phyloP scores from a whole-genome alignment of 1,284 basidiomycete genomes.

The Wallemia hederae region DNA sequence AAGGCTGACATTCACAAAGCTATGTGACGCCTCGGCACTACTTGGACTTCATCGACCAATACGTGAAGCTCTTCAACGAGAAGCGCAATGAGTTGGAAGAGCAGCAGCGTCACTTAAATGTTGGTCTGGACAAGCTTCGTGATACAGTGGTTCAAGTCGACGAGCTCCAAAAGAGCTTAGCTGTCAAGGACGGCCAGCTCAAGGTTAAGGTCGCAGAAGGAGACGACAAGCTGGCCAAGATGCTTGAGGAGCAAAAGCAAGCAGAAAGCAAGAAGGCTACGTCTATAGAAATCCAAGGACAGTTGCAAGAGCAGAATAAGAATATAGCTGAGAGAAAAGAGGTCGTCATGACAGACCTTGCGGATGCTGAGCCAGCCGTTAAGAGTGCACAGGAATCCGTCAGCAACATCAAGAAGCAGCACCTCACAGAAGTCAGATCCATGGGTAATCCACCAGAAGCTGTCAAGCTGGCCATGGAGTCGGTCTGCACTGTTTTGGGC shows the following conservation, averaged over 20 bases:
- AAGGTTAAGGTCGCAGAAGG: conserved; percentile 81
- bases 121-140: conserved; percentile 85
- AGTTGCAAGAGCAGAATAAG: conserved; percentile 66
- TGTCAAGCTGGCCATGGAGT: conserved; percentile 96
- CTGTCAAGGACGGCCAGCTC: conserved; percentile 72
- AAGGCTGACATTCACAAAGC: conserved; percentile 2
- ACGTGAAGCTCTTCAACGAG: conserved; percentile 81
- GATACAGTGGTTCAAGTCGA: conserved; percentile 91
- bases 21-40: conserved; percentile 97
- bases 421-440: conserved; percentile 84
- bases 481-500: conserved; percentile 88
- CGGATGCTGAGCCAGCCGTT: conserved; percentile 92
- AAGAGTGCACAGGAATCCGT: conserved; percentile 81
- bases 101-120: conserved; percentile 92
- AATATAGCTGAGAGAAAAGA: conserved; percentile 61
- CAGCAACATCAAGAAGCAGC: conserved; percentile 87
- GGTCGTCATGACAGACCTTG: conserved; percentile 80
- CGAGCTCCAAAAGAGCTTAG: conserved; percentile 78
- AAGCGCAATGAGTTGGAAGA: conserved; percentile 97
- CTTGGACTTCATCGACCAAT: conserved; percentile 94
- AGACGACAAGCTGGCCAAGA: conserved; percentile 85
- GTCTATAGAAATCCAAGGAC: conserved; percentile 82
- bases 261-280: conserved; percentile 93
- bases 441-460: conserved; percentile 98
- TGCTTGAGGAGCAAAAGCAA: conserved; percentile 95